Evolutionary conservation across 179 eudicot genomes (phyloP).

Genomic region (Sideroxylon spinosum): DNA sequence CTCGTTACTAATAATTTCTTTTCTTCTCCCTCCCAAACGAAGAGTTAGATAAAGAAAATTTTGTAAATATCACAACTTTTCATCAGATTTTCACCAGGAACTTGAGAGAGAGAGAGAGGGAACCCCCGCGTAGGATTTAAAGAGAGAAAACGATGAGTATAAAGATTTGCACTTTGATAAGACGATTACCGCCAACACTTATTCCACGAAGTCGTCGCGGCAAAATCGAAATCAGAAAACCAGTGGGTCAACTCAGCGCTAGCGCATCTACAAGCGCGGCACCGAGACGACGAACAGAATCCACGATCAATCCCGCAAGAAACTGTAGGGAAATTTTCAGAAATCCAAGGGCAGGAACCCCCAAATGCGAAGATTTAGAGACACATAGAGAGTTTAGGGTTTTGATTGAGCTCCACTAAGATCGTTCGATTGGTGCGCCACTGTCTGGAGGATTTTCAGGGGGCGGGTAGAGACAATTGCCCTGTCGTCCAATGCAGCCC

Average conservation of each 20-base stretch:
- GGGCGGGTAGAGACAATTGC: slow-evolving; percentile 33
- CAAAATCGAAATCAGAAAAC: slow-evolving; percentile 1
- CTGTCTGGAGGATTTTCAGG: slow-evolving; percentile 14
- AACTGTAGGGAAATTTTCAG: not conserved
- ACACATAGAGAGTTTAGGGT: not conserved
- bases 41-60: not conserved
- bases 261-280: not conserved
- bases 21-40: no score
- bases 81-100: not conserved
- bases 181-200: not conserved
- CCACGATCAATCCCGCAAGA: not conserved
- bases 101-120: no score
- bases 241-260: not conserved
- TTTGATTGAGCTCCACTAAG: slow-evolving; percentile 6
- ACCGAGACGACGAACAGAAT: not conserved
- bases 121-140: no score
- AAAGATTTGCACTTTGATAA: not conserved
- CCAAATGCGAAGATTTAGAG: not conserved
- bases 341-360: not conserved
- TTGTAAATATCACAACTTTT: not conserved
- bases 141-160: not conserved
- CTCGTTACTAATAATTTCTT: no score
- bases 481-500: not conserved
- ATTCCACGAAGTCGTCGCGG: not conserved
- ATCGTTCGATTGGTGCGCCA: slow-evolving; percentile 6